Base-by-base conservation (phyloP, 768 basidiomycete species). In the Antrodiella citrinella region DNA sequence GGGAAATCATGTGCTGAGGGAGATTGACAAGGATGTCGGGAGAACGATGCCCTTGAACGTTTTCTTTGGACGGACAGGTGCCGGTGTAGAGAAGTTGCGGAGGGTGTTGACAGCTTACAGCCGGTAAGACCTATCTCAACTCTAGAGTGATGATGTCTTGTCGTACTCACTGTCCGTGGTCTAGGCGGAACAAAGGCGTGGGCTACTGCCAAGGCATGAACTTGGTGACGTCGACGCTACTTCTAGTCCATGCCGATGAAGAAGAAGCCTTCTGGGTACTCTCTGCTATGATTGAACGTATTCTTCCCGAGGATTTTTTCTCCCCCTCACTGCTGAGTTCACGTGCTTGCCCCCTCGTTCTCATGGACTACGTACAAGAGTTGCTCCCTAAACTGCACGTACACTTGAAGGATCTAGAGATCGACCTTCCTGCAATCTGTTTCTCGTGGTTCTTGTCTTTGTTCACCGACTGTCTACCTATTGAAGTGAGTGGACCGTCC, bases 401-500 rank as follows among this genome's bases (percentile, higher is more conserved):
- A 0, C 92, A 97, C 58, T 72, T 98, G 30, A 75, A 74, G 1
- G 76, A 84, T 11, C 78, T 95, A 1, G 91, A 86, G 3, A 83
- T 97, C 11, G 94, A 99, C 62, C 75, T 99, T 2, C 83, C 84
- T 2, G 93, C 94, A 0, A 91, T 97, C 53, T 96, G 92, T 53
- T 99, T 99, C 72, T 95, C 93, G 11, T 99, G 96, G 96, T 96
- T 97, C 68, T 70, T 99, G 21, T 93, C 91, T 2, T 72, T 99
- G 19, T 98, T 98, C 61, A 96, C 94, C 0, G 93, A 96, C 57
- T 95, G 94, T 62, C 70, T 97, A 5, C 95, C 95, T 10, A 89
- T 97, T 22, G 93, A 95, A 79, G 92, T 92, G 51, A 25, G 75
- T 63, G 46, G 44, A 20, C 15, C 50, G 47, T 40, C 2, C 4